phyloP scores from a whole-genome alignment of 2,329 filamentous ascomycete genomes.

The Penicillium sp. region DNA sequence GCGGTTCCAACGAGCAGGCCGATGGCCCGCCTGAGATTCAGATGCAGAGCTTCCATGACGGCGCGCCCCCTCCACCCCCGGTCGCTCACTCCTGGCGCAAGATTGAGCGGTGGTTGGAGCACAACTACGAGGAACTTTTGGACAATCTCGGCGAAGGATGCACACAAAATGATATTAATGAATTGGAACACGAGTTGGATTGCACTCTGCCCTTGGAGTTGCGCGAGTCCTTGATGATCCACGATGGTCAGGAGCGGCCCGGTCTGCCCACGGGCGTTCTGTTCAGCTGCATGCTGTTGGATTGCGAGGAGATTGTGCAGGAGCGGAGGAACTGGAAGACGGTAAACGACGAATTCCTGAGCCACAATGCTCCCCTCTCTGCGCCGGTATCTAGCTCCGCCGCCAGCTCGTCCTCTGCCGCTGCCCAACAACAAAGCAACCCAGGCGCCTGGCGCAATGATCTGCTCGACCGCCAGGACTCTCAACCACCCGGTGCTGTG shows the following conservation, averaged over 20 bases:
- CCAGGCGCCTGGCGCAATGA: conserved; percentile 79
- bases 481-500: conserved; percentile 81
- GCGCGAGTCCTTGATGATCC: conserved; percentile 84
- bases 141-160: conserved; percentile 93
- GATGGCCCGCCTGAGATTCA: conserved; percentile 85
- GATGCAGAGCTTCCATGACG: conserved; percentile 95
- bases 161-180: conserved; percentile 93
- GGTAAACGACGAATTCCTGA: conserved; percentile 88
- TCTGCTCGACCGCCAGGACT: conserved; percentile 82
- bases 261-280: conserved; percentile 90
- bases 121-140: conserved; percentile 91
- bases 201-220: conserved; percentile 93
- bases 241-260: conserved; percentile 97
- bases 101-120: conserved; percentile 92
- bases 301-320: conserved; percentile 97
- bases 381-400: conserved; percentile 76
- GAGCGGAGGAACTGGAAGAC: conserved; percentile 97
- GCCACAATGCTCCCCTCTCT: conserved; percentile 62
- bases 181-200: conserved; percentile 93
- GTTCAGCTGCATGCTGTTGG: conserved; percentile 92
- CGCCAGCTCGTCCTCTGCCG: conserved; percentile 64
- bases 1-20: conserved; percentile 64
- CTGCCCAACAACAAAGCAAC: conserved; percentile 60
- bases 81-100: conserved; percentile 89
- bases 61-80: conserved; percentile 86